A percentile compares a stretch with the other conserved stretches of the same genome.
phyloP scores from a whole-genome alignment of 2,329 filamentous ascomycete genomes.

The Coniochaeta sp. region DNA sequence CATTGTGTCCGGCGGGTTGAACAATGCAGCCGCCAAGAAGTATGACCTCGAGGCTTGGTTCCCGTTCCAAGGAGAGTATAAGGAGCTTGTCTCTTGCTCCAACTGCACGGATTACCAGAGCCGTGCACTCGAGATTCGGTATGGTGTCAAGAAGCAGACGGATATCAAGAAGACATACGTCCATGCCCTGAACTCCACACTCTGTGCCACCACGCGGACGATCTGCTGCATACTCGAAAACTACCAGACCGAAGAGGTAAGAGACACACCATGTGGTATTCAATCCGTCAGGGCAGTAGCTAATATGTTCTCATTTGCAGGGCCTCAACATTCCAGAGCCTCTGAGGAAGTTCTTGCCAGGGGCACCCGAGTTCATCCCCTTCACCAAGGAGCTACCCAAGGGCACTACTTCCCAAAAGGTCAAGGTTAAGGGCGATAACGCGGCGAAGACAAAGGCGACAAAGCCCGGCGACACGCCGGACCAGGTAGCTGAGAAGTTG shows the following conservation, averaged over 20 bases:
- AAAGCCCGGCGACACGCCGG: neutral
- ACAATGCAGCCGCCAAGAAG: conserved; percentile 83
- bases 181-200: conserved; percentile 72
- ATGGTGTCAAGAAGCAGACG: conserved; percentile 78
- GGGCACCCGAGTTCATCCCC: conserved; percentile 80
- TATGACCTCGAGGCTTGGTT: conserved; percentile 96
- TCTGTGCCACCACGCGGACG: conserved; percentile 86
- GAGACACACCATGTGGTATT: conserved; percentile 21
- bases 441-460: neutral
- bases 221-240: conserved; percentile 95
- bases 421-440: conserved; percentile 38
- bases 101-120: conserved; percentile 99
- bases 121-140: conserved; percentile 86
- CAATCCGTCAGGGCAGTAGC: neutral
- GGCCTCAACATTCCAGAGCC: conserved; percentile 76
- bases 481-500: conserved; percentile 18
- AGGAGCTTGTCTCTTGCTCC: conserved; percentile 93
- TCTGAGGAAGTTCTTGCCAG: conserved; percentile 83
- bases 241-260: conserved; percentile 81
- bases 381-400: conserved; percentile 82
- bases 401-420: conserved; percentile 32
- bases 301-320: conserved; percentile 26
- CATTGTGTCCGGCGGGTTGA: conserved; percentile 93
- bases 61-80: conserved; percentile 94
- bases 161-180: conserved; percentile 89